Conservation (phyloP, 1,139 yeast species). For the Zhuliangozyma blackwelliae region DNA sequence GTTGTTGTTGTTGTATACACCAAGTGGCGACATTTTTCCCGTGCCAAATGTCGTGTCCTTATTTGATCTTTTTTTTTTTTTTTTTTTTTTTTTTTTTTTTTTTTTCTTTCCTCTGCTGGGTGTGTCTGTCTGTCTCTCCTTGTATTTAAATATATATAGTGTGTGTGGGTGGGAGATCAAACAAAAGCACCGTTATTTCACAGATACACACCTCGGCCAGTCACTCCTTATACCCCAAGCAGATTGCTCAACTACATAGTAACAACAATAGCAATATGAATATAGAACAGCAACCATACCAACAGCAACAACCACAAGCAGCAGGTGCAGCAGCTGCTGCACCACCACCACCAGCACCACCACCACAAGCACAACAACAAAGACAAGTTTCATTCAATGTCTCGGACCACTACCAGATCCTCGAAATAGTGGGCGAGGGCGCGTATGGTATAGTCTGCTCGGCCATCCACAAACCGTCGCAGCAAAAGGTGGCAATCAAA, state of each 20-base stretch:
- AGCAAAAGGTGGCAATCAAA: slow-evolving; percentile 40
- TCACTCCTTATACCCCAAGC: not conserved
- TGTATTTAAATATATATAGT: too few species aligned
- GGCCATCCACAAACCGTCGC: slow-evolving; percentile 37
- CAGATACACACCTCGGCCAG: too few species aligned
- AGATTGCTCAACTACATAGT: too few species aligned
- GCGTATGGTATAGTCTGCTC: slow-evolving; percentile 44
- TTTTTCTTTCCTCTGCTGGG: too few species aligned
- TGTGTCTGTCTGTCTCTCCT: too few species aligned
- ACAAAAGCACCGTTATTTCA: too few species aligned
- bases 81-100: too few species aligned
- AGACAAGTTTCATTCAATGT: slow-evolving; percentile 26
- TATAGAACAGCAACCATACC: not conserved
- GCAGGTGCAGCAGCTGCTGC: not conserved
- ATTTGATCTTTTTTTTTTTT: too few species aligned
- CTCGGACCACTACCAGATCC: slow-evolving; percentile 33
- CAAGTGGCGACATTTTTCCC: too few species aligned
- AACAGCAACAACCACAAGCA: not conserved
- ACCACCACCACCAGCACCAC: not conserved
- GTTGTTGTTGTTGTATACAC: too few species aligned
- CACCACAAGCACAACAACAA: not conserved
- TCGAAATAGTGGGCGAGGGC: slow-evolving; percentile 43
- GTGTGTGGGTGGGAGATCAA: too few species aligned
- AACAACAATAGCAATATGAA: not conserved
- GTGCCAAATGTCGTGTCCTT: too few species aligned